Evolutionary conservation across 2,329 filamentous ascomycete species (phyloP).

Genomic region (Boeremia lycopersici): DNA sequence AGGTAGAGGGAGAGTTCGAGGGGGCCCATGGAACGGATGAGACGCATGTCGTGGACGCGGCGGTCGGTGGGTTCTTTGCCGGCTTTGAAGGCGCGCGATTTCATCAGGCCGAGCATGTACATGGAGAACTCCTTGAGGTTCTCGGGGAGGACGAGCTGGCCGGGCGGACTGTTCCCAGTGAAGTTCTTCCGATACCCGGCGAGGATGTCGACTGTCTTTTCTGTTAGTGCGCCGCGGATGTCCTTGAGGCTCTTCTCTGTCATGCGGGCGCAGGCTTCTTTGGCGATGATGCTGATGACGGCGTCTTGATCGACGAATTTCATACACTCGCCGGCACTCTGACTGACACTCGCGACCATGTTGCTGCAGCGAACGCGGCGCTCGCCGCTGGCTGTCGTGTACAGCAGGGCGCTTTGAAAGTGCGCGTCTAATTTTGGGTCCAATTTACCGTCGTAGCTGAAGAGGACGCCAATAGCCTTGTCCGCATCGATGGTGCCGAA

Average conservation of each 20-base stretch:
- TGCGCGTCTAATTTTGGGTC: slow-evolving; percentile 95
- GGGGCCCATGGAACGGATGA: slow-evolving; percentile 86
- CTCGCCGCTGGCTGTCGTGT: slow-evolving; percentile 89
- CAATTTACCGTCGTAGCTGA: slow-evolving; percentile 96
- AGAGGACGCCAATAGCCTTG: slow-evolving; percentile 89
- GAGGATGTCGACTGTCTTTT: slow-evolving; percentile 91
- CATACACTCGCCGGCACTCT: slow-evolving; percentile 81
- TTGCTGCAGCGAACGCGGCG: slow-evolving; percentile 92
- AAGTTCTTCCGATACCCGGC: slow-evolving; percentile 93
- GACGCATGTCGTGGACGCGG: slow-evolving; percentile 86
- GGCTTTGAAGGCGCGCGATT: slow-evolving; percentile 90
- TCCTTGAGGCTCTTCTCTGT: slow-evolving; percentile 80
- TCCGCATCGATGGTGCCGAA: slow-evolving; percentile 92
- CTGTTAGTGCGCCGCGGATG: slow-evolving; percentile 79
- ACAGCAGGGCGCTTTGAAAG: slow-evolving; percentile 93
- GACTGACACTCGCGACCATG: slow-evolving; percentile 88
- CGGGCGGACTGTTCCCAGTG: slow-evolving; percentile 82
- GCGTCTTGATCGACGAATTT: slow-evolving; percentile 97
- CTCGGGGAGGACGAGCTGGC: slow-evolving; percentile 93
- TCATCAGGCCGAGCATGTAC: slow-evolving; percentile 90
- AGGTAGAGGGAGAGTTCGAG: slow-evolving; percentile 88
- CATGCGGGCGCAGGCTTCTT: slow-evolving; percentile 90
- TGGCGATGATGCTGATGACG: slow-evolving; percentile 84
- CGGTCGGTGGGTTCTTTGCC: slow-evolving; percentile 90
- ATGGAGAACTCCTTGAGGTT: slow-evolving; percentile 95